phyloP scores from a whole-genome alignment of 768 basidiomycete species.

The Panellus pusillus region DNA sequence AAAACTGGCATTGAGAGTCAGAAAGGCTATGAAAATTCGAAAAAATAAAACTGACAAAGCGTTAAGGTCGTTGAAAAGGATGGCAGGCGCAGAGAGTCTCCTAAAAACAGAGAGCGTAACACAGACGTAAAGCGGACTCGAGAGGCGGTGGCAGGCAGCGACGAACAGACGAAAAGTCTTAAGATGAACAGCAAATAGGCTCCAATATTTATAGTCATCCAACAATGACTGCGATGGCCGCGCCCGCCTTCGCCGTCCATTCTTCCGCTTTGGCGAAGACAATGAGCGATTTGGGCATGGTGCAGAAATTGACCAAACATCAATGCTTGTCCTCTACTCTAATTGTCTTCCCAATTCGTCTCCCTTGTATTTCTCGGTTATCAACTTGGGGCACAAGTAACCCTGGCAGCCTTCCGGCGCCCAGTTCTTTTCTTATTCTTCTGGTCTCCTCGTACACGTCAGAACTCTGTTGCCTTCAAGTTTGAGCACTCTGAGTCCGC shows the following conservation, averaged over 20 bases:
- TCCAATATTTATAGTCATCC: slow-evolving; percentile 6
- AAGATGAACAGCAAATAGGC: not conserved
- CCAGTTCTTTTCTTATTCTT: too few species aligned
- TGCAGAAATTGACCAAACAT: not conserved
- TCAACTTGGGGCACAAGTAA: too few species aligned
- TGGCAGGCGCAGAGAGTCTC: slow-evolving; percentile 8
- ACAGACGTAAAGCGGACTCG: slow-evolving; percentile 2
- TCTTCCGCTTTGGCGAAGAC: slow-evolving; percentile 8
- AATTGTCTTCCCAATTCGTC: too few species aligned
- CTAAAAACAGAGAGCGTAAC: slow-evolving; percentile 12
- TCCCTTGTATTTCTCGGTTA: too few species aligned
- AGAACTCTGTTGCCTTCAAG: too few species aligned
- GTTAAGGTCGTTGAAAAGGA: not conserved
- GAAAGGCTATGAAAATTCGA: not conserved
- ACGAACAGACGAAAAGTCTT: slow-evolving; percentile 11
- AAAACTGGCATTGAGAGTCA: not conserved
- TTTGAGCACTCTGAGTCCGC: too few species aligned
- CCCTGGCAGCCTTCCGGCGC: too few species aligned
- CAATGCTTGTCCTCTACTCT: too few species aligned
- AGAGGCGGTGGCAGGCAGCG: slow-evolving; percentile 2
- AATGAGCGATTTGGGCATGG: slow-evolving; percentile 3
- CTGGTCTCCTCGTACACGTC: too few species aligned
- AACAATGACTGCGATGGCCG: not conserved
- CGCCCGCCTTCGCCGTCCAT: slow-evolving; percentile 1
- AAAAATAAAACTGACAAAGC: not conserved